Conservation (phyloP, 2,329 filamentous ascomycete species). For the Penicillium polonicum region DNA sequence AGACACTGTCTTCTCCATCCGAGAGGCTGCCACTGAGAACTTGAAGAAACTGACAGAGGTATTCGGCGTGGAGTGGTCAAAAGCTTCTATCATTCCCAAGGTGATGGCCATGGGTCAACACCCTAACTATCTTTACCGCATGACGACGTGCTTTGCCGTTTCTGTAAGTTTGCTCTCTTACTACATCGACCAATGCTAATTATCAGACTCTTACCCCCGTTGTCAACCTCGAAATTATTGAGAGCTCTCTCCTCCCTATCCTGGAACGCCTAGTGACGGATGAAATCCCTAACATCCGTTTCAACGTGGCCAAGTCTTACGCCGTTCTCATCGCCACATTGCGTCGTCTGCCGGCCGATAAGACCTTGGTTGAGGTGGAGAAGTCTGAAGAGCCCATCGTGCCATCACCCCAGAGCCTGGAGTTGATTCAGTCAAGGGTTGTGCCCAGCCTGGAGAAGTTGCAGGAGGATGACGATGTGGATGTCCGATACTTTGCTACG, state of each 20-base stretch:
- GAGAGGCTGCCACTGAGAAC: conserved; percentile 95
- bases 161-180: conserved; percentile 65
- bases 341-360: conserved; percentile 82
- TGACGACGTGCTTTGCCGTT: conserved; percentile 99
- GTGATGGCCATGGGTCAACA: conserved; percentile 98
- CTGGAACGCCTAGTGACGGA: conserved; percentile 90
- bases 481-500: conserved; percentile 96
- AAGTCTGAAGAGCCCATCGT: conserved; percentile 61
- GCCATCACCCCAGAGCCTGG: conserved; percentile 69
- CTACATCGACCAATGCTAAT: conserved; percentile 26
- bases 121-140: conserved; percentile 97
- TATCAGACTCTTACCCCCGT: conserved; percentile 85
- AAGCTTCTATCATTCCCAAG: conserved; percentile 94
- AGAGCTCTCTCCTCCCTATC: conserved; percentile 90
- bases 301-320: conserved; percentile 99
- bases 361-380: conserved; percentile 80
- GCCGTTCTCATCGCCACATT: conserved; percentile 85
- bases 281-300: conserved; percentile 97
- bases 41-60: conserved; percentile 98
- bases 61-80: conserved; percentile 97
- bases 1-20: conserved; percentile 97
- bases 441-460: conserved; percentile 90
- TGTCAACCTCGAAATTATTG: conserved; percentile 89
- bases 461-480: conserved; percentile 95
- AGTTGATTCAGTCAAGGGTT: conserved; percentile 82